Evolutionary conservation across 768 basidiomycete species (phyloP), one percentile per base, ranked within the genome.

Genomic region (Neoboletus subvelutipes): DNA sequence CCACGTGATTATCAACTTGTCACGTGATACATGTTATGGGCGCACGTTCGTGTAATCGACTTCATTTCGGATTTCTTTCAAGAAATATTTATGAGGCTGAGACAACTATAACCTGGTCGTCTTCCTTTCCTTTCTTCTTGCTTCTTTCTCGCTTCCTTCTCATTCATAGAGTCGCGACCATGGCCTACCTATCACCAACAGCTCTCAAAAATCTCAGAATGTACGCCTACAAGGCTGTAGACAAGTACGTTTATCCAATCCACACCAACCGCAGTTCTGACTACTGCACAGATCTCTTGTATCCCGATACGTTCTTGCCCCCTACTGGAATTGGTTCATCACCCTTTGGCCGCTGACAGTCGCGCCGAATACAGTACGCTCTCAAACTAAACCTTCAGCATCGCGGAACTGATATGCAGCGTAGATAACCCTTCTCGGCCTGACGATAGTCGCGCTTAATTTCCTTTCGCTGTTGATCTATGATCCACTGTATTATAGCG

Each of bases 271-370:
- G 53, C 22, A 33, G 10, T 55, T 49, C 58, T 53, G 55, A 57
- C 47, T 36, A 52, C 24, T 56, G 48, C 9, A 37, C 58, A 94
- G 92, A 70, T 95, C 92, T 10, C 62, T 91, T 33, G 64, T 90
- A 2, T 92, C 92, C 39, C 79, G 82, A 66, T 87, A 88, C 71
- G 75, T 94, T 24, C 77, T 98, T 52, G 83, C 85, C 43, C 90
- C 90, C 3, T 96, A 88, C 74, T 97, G 94, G 94, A 91, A 79
- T 34, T 90, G 90, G 90, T 84, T 96, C 59, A 90, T 96, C 53
- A 93, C 84, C 5, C 78, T 94, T 26, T 95, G 91, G 85, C 94
- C 94, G 2, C 77, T 80, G 45, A 85, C 78, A 45, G 78, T 98
- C 7, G 94, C 94, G 0, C 94, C 94, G 2, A 98, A 98, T 71